Evolutionary conservation across 805 yeast genomes (phyloP), one percentile per base, ranked within the genome.

Genomic region (Crinitomyces ghanaensis): DNA sequence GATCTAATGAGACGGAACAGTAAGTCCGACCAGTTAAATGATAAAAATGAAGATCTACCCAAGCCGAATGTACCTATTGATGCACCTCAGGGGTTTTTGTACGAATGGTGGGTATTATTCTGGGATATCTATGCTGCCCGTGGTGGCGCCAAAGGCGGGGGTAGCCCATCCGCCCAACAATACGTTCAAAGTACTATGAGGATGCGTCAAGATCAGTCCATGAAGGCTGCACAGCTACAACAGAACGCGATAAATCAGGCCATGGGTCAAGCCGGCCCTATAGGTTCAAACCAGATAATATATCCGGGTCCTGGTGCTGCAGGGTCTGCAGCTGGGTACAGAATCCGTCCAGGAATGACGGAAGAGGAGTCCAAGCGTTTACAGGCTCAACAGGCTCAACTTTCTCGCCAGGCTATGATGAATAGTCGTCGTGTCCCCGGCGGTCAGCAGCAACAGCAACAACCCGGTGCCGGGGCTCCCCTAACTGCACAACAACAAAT

Each of bases 81-180:
- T 49, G 78, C 93, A 2, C 91, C 93, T 1, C 82, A 77, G 46
- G 91, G 95, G 5, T 85, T 83, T 49, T 59, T 85, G 16, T 77
- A 72, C 48, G 96, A 86, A 54, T 85, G 96, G 96, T 85, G 95
- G 95, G 84, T 75, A 62, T 74, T 86, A 12, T 86, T 85, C 53
- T 86, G 95, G 95, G 95, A 85, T 52, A 76, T 84, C 19, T 82
- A 78, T 56, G 80, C 80, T 49, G 93, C 93, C 2, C 68, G 84
- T 45, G 74, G 82, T 26, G n/a, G n/a, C n/a, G 74, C 70, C 41
- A 62, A 75, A 38, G 77, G 73, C 11, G 77, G 74, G 8, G 70
- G 80, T 3, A 31, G 47, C 9, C 60, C 65, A 2, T 59, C 70
- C 37, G 88, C 91, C 2, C 68, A 71, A 29, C 81, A 78, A 49